A percentile compares a stretch with the other conserved stretches of the same genome.
These are phyloP conservation scores for Acacia pycnantha DNA, from an alignment of 331 rosid species.

Conservation along the genomic window DNA sequence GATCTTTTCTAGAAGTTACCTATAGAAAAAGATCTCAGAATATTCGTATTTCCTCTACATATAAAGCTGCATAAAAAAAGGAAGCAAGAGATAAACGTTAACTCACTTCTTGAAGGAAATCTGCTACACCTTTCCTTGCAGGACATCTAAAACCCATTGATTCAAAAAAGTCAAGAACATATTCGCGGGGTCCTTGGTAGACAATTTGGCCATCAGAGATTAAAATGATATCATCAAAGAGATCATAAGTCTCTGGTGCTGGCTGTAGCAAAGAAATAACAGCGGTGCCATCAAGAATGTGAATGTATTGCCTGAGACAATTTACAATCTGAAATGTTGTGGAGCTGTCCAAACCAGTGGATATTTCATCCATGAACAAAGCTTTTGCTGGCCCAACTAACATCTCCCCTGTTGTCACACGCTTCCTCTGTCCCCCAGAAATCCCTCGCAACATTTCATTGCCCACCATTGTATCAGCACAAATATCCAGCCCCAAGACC, in stretches of 20 bases:
- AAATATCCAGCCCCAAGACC: constrained; percentile 73
- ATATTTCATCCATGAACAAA: constrained; percentile 67
- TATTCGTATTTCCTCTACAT: background rate
- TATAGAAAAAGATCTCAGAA: constrained; percentile 10
- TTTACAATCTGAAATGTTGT: constrained; percentile 59
- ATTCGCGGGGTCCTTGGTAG: constrained; percentile 62
- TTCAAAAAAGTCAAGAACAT: constrained; percentile 53
- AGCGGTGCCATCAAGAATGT: constrained; percentile 53
- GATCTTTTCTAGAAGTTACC: constrained; percentile 75
- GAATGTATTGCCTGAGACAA: constrained; percentile 44
- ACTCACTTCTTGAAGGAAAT: constrained; percentile 66
- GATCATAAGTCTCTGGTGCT: constrained; percentile 67
- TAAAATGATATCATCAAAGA: constrained; percentile 63
- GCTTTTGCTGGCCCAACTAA: constrained; percentile 57
- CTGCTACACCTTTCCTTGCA: constrained; percentile 57
- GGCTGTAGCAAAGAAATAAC: constrained; percentile 67
- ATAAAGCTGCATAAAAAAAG: constrained; percentile 1
- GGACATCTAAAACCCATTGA: constrained; percentile 58
- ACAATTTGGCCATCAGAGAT: constrained; percentile 63
- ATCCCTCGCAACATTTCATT: constrained; percentile 60
- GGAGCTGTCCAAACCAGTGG: constrained; percentile 65
- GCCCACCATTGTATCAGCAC: constrained; percentile 79
- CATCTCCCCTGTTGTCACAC: constrained; percentile 77
- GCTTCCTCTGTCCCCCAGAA: constrained; percentile 77
- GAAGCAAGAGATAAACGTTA: background rate